Evolutionary conservation across 495 filamentous ascomycete species (phyloP), one percentile per base, ranked within the genome.

Genomic region (Hypomontagnella submonticulosa): DNA sequence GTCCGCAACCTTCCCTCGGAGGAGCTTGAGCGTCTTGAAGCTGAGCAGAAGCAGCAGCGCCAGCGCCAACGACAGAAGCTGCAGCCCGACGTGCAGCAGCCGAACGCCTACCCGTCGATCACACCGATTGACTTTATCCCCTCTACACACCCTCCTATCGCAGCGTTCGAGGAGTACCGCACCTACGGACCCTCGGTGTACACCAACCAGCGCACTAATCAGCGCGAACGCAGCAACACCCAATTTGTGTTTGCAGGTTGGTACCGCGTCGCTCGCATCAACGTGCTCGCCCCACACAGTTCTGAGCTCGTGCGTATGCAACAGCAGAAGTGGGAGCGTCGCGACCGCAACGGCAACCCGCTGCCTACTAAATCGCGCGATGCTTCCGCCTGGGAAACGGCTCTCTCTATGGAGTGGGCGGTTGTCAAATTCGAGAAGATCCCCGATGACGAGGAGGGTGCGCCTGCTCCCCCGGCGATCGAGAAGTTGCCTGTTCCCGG

Each of bases 301-400:
- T 38, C 54, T 9, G 69, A 72, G 61, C 69, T 74, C 19, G 54
- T 62, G 13, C 57, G 63, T 11, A 65, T 74, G 69, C 61, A 62
- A 27, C 27, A 61, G 19, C 56, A 70, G 61, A 74, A 71, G 52
- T 65, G 66, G 63, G 63, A 57, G 55, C 61, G 62, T n/a, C 56
- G 57, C 42, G 58, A 64, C 59, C 51, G 57, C 23, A 43, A 23
- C 20, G 61, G 65, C 4, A 57, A 67, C 15, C 12, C 50, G 1
- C 4, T 61, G 15, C 36, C 47, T 0, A 27, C 46, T 11, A 57
- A 40, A 32, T 2, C 40, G 7, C 58, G 55, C 32, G 46, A 70
- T 9, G 13, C 37, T 23, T 33, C 38, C 1, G 50, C 51, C 3
- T 72, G 66, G 69, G 40, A 61, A 2, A 3, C 42, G 0, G 43